These are phyloP conservation scores for Tuber umbilicatum DNA, from an alignment of 495 filamentous ascomycete species.

Conservation along the genomic window DNA sequence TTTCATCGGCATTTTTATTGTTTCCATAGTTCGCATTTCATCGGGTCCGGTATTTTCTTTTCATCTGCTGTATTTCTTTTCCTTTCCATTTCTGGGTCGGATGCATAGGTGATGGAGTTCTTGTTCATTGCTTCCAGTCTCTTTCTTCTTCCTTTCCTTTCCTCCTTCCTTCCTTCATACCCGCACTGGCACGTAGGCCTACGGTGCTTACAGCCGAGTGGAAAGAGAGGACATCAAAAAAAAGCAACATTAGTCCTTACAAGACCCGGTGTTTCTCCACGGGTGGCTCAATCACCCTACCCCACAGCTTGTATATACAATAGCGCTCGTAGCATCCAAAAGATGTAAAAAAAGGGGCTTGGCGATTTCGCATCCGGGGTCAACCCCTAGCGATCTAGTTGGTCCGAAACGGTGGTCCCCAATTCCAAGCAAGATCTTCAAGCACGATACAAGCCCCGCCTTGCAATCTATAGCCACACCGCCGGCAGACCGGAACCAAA, in stretches of 20 bases:
- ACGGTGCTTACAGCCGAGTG: not conserved
- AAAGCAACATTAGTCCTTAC: not conserved
- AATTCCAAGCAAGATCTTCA: not conserved
- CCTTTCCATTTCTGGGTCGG: not conserved
- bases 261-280: not conserved
- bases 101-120: slow-evolving; percentile 2
- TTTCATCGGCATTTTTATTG: not conserved
- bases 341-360: not conserved
- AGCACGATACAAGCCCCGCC: too few relatives aligned
- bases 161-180: not conserved
- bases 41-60: not conserved
- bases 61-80: not conserved
- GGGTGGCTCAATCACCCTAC: not conserved
- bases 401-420: too few relatives aligned
- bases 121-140: not conserved
- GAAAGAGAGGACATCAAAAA: not conserved
- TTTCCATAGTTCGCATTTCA: slow-evolving; percentile 5
- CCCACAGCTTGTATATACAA: not conserved
- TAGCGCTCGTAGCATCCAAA: not conserved
- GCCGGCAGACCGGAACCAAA: too few relatives aligned
- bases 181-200: not conserved
- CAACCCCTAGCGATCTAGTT: too few relatives aligned
- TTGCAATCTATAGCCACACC: too few relatives aligned
- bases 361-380: too few relatives aligned
- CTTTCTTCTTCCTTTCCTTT: not conserved